Percentiles rank a stretch among this genome's conserved stretches.
Conservation (phyloP, 192 early-diverging fungal genomes). For the Chytriomyces sp. region DNA sequence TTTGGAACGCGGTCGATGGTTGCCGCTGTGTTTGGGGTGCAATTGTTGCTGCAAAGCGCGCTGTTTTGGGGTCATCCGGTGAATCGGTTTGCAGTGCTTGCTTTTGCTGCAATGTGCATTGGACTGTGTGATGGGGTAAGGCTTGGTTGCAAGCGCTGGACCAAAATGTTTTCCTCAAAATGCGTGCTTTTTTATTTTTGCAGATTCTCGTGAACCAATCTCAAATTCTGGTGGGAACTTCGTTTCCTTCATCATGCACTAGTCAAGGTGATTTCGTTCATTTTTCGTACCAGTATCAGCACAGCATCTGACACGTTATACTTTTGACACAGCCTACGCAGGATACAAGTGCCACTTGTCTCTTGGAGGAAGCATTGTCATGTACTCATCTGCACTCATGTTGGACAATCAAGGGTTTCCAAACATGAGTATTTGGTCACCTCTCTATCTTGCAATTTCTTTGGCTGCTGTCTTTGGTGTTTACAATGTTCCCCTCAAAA, state of each 20-base stretch:
- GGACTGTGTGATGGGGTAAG: not conserved
- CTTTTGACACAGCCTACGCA: not conserved
- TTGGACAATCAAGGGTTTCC: not conserved
- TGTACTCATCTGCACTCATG: not conserved
- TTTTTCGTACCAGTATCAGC: too few relatives aligned
- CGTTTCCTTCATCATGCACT: not conserved
- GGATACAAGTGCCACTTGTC: not conserved
- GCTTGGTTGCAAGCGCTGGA: too few relatives aligned
- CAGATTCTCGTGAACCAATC: slow-evolving; percentile 1
- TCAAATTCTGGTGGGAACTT: slow-evolving; percentile 12
- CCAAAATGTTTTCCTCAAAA: too few relatives aligned
- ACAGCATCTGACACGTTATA: too few relatives aligned
- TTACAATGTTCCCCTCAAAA: too few relatives aligned
- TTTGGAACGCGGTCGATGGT: not conserved
- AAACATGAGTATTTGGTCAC: slow-evolving; percentile 10
- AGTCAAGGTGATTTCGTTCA: too few relatives aligned
- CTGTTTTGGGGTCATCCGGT: not conserved
- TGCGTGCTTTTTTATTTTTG: too few relatives aligned
- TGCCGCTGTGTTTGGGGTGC: not conserved
- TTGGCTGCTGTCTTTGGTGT: not conserved
- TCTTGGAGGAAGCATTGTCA: not conserved
- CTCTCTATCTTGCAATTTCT: not conserved
- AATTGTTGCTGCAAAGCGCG: not conserved
- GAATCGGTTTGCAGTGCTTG: not conserved
- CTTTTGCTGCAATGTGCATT: not conserved